Conservation (phyloP, 139 green algal genomes). For the Micractinium conductrix region DNA sequence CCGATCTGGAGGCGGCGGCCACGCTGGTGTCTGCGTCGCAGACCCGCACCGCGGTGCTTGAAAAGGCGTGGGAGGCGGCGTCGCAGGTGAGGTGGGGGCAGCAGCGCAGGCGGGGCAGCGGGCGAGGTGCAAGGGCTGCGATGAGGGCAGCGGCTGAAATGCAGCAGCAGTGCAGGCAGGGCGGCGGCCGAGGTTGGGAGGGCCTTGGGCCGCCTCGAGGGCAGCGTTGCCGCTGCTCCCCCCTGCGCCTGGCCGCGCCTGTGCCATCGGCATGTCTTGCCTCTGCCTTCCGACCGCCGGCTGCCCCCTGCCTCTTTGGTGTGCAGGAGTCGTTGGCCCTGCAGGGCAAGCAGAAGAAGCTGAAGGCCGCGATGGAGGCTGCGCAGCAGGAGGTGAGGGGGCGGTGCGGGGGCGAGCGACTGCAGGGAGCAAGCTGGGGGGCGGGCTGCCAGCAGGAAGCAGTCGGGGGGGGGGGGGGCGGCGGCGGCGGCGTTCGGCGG, state of each 20-base stretch:
- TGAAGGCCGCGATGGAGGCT: neutral
- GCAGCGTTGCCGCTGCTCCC: too few species aligned
- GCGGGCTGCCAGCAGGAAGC: too few species aligned
- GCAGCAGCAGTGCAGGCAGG: neutral
- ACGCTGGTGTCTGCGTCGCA: neutral
- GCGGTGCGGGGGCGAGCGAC: too few species aligned
- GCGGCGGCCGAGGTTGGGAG: neutral
- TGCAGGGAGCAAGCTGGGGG: too few species aligned
- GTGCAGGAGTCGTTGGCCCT: slow-evolving; percentile 7
- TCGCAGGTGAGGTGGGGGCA: neutral
- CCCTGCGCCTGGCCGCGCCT: too few species aligned
- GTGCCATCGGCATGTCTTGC: too few species aligned
- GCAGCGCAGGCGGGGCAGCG: too few species aligned
- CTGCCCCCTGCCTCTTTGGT: neutral
- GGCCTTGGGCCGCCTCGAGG: neutral
- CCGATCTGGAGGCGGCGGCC: neutral
- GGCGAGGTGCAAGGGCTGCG: too few species aligned
- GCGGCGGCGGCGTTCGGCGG: too few species aligned
- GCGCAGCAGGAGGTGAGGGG: slow-evolving; percentile 21
- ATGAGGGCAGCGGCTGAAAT: too few species aligned
- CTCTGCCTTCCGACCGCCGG: too few species aligned
- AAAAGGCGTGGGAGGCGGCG: slow-evolving; percentile 2
- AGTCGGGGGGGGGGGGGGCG: too few species aligned
- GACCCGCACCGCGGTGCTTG: slow-evolving; percentile 17
- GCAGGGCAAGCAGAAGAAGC: neutral